Base-by-base conservation (phyloP, 192 early-diverging fungal species). In the Phycomyces nitens region DNA sequence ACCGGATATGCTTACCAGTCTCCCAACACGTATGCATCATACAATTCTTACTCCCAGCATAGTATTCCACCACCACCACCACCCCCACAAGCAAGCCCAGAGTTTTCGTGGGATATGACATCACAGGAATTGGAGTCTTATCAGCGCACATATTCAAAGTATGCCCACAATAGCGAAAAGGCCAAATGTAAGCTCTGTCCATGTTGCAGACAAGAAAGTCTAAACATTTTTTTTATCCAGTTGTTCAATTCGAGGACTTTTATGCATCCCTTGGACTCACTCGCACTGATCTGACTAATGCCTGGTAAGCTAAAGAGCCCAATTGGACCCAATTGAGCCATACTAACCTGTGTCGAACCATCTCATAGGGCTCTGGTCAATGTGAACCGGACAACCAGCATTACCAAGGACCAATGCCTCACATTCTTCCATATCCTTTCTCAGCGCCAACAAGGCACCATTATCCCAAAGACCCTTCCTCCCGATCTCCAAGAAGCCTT, bases 31-130 rank as follows among this genome's bases (percentile, higher is more conserved):
- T 55, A 44, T 14, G 29, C 29, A 7, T 7, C 29, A 34, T 34
- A 34, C 29, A 34, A 34, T 34, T 34, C 29, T 34, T 34, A 34
- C 29, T 34, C 29, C 3, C 29, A 2, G 2, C 29, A 34, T 2
- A 2, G 7, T 34, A 34, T 5, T 7, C 2, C 29, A 49, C 5
- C 64, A 66, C n/a, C 40, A 53, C 41, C 64, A 66, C 44, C 47
- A 58, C 3, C 7, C 16, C n/a, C 64, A 59, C 11, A 39, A 66
- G 7, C 58, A 62, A 22, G 39, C 10, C 1, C 23, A 16, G 26
- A 86, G 18, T 87, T 87, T 74, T 77, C 82, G 41, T 88, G 86
- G 86, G 82, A 82, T 56, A 88, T 88, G 59, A 75, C 82, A 38
- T 72, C 86, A 1, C 71, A 78, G 10, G 84, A 81, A 51, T 76